Percentiles rank a stretch among this genome's conserved stretches.
Evolutionary conservation across 2,329 filamentous ascomycete species (phyloP).

Genomic region (Chaetomiaceae sp.): DNA sequence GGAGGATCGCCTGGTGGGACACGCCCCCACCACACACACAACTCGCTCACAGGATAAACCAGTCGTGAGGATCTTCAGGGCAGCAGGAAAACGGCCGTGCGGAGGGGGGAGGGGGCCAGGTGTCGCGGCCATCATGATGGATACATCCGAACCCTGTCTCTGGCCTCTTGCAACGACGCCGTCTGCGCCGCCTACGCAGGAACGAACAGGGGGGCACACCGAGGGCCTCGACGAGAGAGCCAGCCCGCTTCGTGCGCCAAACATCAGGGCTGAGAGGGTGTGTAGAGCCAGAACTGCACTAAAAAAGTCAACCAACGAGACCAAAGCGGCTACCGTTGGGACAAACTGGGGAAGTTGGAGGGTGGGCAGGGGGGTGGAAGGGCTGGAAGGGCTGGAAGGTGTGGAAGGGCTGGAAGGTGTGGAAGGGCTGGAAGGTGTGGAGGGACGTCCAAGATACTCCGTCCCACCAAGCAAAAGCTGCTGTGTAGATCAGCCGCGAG

Average conservation of each 20-base stretch:
- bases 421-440: too few species aligned
- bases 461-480: constrained; percentile 9
- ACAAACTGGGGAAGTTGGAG: background rate
- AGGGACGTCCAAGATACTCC: too few species aligned
- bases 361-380: background rate
- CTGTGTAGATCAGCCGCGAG: constrained; percentile 18
- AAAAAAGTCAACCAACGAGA: background rate
- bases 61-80: constrained; percentile 5
- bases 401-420: too few species aligned
- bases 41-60: background rate
- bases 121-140: background rate
- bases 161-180: background rate
- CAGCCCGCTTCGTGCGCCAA: constrained; percentile 4
- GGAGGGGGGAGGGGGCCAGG: background rate
- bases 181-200: constrained; percentile 8
- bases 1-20: constrained; percentile 1
- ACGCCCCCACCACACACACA: constrained; percentile 1
- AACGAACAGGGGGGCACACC: constrained; percentile 6
- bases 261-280: constrained; percentile 5
- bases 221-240: background rate
- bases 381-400: too few species aligned
- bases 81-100: constrained; percentile 16
- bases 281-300: background rate
- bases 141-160: constrained; percentile 1
- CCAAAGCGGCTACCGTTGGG: constrained; percentile 1